Conservation (phyloP, 495 filamentous ascomycete species). For the Paragyromitra xinjiangensis region DNA sequence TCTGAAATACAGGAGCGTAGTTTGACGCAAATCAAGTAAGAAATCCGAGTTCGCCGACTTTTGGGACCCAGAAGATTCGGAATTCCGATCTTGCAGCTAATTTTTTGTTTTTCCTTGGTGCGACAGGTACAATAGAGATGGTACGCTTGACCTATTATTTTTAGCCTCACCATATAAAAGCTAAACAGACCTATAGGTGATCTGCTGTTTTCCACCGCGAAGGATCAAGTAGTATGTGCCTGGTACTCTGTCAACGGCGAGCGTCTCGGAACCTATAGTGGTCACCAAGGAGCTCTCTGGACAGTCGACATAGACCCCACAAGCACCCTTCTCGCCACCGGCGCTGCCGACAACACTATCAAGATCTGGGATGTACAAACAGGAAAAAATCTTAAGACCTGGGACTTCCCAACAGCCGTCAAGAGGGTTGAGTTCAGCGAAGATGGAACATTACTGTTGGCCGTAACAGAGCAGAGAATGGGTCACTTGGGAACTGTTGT, state of each 20-base stretch:
- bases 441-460: constrained; percentile 85
- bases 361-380: constrained; percentile 96
- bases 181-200: constrained; percentile 68
- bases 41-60: constrained; percentile 16
- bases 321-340: constrained; percentile 89
- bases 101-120: constrained; percentile 34
- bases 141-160: constrained; percentile 26
- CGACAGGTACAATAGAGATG: constrained; percentile 83
- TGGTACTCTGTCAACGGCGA: constrained; percentile 96
- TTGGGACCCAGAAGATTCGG: background rate
- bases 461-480: constrained; percentile 97
- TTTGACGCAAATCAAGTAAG: constrained; percentile 94
- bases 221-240: constrained; percentile 95
- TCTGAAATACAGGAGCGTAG: constrained; percentile 76
- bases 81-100: constrained; percentile 15
- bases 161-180: background rate
- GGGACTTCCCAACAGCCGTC: constrained; percentile 95
- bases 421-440: constrained; percentile 96
- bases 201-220: constrained; percentile 94
- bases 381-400: constrained; percentile 90
- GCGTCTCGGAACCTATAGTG: constrained; percentile 92
- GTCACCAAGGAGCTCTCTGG: constrained; percentile 98
- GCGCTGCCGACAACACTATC: constrained; percentile 97
- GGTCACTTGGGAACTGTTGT: constrained; percentile 92
- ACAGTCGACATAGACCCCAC: constrained; percentile 97